Percentiles rank a stretch among this genome's conserved stretches.
Conservation (phyloP, 2,329 filamentous ascomycete genomes). For the Alternaria incomplexa region DNA sequence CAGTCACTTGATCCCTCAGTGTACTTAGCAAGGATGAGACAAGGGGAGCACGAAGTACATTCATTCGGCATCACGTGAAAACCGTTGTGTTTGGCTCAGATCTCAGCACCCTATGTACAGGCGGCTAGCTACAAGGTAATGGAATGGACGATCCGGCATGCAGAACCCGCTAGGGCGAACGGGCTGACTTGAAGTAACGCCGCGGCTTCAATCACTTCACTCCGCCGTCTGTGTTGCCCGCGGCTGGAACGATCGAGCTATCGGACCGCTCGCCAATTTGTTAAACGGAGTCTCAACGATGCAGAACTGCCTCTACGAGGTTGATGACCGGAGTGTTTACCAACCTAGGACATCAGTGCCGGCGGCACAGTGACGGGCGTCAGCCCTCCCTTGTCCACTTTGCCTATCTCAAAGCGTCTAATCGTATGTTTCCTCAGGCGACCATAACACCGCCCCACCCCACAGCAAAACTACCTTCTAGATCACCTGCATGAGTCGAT, state of each 20-base stretch:
- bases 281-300: neutral
- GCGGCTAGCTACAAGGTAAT: neutral
- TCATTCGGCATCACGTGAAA: slow-evolving; percentile 1
- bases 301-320: neutral
- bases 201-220: neutral
- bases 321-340: slow-evolving; percentile 5
- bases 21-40: slow-evolving; percentile 2
- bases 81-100: neutral
- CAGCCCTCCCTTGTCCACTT: neutral
- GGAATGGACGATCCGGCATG: neutral
- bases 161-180: neutral
- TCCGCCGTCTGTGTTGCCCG: slow-evolving; percentile 1
- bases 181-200: neutral
- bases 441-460: slow-evolving; percentile 17
- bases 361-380: slow-evolving; percentile 8
- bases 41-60: neutral
- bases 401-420: slow-evolving; percentile 7
- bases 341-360: slow-evolving; percentile 8
- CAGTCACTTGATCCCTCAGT: slow-evolving; percentile 30
- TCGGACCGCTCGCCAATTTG: slow-evolving; percentile 3
- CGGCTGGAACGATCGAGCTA: slow-evolving; percentile 2
- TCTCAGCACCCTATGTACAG: neutral
- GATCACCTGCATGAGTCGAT: slow-evolving; percentile 9
- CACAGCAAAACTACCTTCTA: slow-evolving; percentile 3
- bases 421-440: slow-evolving; percentile 16